Conservation (phyloP, 23 red algal species). For the Chondrus crispus region DNA sequence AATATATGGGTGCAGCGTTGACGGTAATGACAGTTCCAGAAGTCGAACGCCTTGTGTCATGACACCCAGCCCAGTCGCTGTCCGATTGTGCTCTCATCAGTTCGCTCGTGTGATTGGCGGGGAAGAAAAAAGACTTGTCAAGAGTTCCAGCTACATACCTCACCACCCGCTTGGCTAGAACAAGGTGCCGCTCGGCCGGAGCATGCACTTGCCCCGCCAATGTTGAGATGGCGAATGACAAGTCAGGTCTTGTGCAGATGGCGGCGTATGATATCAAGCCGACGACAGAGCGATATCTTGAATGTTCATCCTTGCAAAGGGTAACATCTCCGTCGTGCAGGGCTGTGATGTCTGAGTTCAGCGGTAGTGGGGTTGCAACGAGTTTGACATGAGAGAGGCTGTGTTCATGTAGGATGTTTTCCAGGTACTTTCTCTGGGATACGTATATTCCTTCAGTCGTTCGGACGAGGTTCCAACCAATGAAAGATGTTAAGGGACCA, state of each 20-base stretch:
- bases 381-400: background rate
- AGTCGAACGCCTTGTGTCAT: no score
- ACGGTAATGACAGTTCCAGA: no score
- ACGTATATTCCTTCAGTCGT: background rate
- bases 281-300: background rate
- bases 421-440: background rate
- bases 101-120: no score
- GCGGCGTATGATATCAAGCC: background rate
- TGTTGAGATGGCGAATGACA: background rate
- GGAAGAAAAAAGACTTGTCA: background rate
- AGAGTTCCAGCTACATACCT: background rate
- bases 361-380: background rate
- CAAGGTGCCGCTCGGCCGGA: background rate
- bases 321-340: background rate
- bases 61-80: no score
- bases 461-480: background rate
- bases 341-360: background rate
- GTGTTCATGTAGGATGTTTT: background rate
- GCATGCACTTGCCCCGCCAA: background rate
- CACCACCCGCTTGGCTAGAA: background rate
- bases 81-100: no score
- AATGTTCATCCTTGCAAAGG: background rate
- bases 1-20: no score
- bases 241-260: background rate
- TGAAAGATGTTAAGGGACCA: background rate